Conservation (phyloP, 2,329 filamentous ascomycete genomes). For the Ceratocystis cubensis region DNA sequence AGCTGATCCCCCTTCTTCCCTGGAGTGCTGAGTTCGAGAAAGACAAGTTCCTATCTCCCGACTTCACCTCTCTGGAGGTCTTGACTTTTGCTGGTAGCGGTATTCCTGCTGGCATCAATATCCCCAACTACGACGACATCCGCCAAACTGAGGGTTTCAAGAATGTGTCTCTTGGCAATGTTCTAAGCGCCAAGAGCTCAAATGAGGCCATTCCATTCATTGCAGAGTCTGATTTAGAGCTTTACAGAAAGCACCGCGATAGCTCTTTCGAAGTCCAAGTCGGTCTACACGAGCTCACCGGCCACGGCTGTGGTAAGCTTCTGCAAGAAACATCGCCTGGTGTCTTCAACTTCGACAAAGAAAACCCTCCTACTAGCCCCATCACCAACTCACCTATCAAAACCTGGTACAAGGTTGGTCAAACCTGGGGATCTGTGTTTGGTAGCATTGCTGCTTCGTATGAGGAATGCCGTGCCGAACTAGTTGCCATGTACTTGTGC, state of each 20-base stretch:
- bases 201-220: constrained; percentile 92
- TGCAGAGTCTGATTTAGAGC: constrained; percentile 57
- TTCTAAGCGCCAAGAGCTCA: constrained; percentile 78
- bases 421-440: constrained; percentile 91
- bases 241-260: constrained; percentile 76
- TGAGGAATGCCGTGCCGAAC: constrained; percentile 76
- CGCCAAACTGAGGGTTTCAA: constrained; percentile 79
- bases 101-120: constrained; percentile 57
- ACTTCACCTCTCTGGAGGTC: constrained; percentile 91
- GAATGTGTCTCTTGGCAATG: constrained; percentile 86
- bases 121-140: constrained; percentile 63
- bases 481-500: constrained; percentile 80
- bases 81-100: constrained; percentile 58
- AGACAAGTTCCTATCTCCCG: constrained; percentile 85
- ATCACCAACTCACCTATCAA: constrained; percentile 61
- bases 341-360: constrained; percentile 74
- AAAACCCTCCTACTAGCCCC: constrained; percentile 70
- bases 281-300: constrained; percentile 74
- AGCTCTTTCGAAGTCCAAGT: constrained; percentile 90
- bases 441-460: constrained; percentile 77
- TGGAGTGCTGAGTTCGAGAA: constrained; percentile 89
- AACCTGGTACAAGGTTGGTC: constrained; percentile 86
- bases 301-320: constrained; percentile 87
- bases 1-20: constrained; percentile 76
- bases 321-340: constrained; percentile 77